Percentiles rank a stretch among this genome's conserved stretches.
Evolutionary conservation across 2,329 filamentous ascomycete genomes (phyloP).

Genomic region (Xylariaceae sp.): DNA sequence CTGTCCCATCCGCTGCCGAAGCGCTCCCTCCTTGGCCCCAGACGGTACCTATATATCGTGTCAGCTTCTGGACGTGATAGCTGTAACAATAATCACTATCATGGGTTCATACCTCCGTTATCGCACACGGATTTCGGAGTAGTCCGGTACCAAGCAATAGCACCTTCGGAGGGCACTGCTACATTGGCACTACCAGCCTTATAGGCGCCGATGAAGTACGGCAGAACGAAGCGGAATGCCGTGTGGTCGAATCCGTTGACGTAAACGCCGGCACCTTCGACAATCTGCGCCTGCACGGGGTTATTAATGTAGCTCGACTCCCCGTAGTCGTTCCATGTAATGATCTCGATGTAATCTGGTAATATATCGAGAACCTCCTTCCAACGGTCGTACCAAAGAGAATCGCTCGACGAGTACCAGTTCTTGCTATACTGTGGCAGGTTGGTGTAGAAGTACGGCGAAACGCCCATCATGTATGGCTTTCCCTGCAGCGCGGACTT

Average conservation of each 20-base stretch:
- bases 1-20: conserved; percentile 40
- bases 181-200: conserved; percentile 46
- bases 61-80: conserved; percentile 1
- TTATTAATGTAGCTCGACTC: conserved; percentile 61
- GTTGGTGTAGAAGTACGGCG: conserved; percentile 48
- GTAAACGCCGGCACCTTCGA: conserved; percentile 51
- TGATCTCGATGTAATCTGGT: conserved; percentile 57
- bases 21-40: conserved; percentile 43
- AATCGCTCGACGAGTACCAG: conserved; percentile 57
- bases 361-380: conserved; percentile 51
- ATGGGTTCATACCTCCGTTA: conserved; percentile 40
- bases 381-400: conserved; percentile 60
- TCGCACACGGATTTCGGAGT: conserved; percentile 35
- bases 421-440: conserved; percentile 53
- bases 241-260: conserved; percentile 51
- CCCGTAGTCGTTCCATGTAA: conserved; percentile 64
- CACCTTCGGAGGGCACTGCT: conserved; percentile 30
- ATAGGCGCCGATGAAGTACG: conserved; percentile 53
- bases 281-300: conserved; percentile 46
- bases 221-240: conserved; percentile 51
- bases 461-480: conserved; percentile 53
- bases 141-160: conserved; percentile 36
- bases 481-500: conserved; percentile 43
- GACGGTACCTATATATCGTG: conserved; percentile 35
- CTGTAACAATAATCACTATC: not conserved